These are phyloP conservation scores for Croton setiger DNA, from an alignment of 441 rosid species.

Conservation along the genomic window DNA sequence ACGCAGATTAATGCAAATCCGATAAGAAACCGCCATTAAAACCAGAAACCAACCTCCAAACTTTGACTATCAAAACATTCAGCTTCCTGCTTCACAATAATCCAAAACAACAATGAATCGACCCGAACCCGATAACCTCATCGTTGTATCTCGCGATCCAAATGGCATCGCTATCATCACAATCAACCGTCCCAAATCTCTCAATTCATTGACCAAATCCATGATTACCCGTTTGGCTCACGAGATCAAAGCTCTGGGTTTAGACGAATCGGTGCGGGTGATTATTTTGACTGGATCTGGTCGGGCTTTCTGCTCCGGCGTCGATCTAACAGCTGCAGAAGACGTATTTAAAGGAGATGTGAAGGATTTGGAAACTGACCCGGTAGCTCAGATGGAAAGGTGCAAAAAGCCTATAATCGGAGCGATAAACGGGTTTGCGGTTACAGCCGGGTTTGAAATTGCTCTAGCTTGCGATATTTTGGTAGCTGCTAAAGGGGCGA, in stretches of 20 bases:
- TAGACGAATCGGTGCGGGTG: constrained; percentile 53
- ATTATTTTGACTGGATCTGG: constrained; percentile 69
- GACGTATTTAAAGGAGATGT: constrained; percentile 84
- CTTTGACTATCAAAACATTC: background rate
- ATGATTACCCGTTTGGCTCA: constrained; percentile 71
- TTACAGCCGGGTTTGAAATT: constrained; percentile 91
- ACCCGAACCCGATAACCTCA: constrained; percentile 32
- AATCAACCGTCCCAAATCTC: constrained; percentile 81
- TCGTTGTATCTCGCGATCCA: constrained; percentile 48
- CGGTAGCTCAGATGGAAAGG: constrained; percentile 69
- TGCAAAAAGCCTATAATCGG: constrained; percentile 80
- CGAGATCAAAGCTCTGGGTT: constrained; percentile 50
- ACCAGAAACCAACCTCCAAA: background rate
- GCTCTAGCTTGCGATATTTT: constrained; percentile 81
- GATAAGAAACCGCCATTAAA: background rate
- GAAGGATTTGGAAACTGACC: constrained; percentile 62
- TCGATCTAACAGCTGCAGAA: constrained; percentile 79
- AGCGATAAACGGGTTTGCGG: constrained; percentile 75
- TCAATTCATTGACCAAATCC: constrained; percentile 65
- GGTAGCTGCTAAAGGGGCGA: constrained; percentile 67
- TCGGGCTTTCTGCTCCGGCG: constrained; percentile 81
- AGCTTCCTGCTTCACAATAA: background rate
- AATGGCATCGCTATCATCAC: constrained; percentile 63
- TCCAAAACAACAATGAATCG: constrained; percentile 30
- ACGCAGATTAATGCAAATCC: background rate